Percentiles rank a stretch among this genome's conserved stretches.
Conservation (phyloP, 1,284 basidiomycete species). For the Inonotus obliquus region DNA sequence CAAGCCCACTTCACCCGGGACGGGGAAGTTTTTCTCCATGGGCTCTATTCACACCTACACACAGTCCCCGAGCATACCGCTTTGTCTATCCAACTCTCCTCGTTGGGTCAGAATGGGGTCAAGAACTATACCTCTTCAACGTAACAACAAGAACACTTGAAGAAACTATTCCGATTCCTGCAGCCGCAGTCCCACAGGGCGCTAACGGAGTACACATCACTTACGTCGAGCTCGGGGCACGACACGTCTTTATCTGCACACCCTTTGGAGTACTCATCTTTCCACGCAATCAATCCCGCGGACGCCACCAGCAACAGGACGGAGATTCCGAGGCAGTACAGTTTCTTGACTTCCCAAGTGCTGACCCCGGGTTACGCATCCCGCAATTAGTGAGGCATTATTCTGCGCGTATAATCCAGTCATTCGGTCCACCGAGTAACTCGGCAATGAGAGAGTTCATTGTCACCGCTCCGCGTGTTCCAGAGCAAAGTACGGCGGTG, state of each 20-base stretch:
- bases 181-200: slow-evolving; percentile 17
- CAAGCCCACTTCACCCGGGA: neutral
- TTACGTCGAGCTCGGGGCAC: slow-evolving; percentile 63
- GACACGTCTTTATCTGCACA: slow-evolving; percentile 60
- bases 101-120: slow-evolving; percentile 33
- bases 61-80: slow-evolving; percentile 52
- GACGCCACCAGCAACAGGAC: neutral
- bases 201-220: slow-evolving; percentile 34
- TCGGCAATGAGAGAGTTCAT: slow-evolving; percentile 4
- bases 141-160: slow-evolving; percentile 43
- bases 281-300: slow-evolving; percentile 33
- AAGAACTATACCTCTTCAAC: slow-evolving; percentile 55
- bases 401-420: slow-evolving; percentile 3
- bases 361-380: slow-evolving; percentile 7
- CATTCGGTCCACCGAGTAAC: slow-evolving; percentile 3
- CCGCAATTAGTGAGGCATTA: slow-evolving; percentile 11
- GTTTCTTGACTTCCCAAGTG: slow-evolving; percentile 8
- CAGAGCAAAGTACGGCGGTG: slow-evolving; percentile 9
- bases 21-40: slow-evolving; percentile 55
- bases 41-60: slow-evolving; percentile 46
- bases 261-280: slow-evolving; percentile 45
- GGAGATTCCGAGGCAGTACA: neutral
- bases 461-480: slow-evolving; percentile 6
- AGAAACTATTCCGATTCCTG: slow-evolving; percentile 35
- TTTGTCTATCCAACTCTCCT: slow-evolving; percentile 64